Evolutionary conservation across 805 yeast species (phyloP).

Genomic region (Blastobotrys terrestris): DNA sequence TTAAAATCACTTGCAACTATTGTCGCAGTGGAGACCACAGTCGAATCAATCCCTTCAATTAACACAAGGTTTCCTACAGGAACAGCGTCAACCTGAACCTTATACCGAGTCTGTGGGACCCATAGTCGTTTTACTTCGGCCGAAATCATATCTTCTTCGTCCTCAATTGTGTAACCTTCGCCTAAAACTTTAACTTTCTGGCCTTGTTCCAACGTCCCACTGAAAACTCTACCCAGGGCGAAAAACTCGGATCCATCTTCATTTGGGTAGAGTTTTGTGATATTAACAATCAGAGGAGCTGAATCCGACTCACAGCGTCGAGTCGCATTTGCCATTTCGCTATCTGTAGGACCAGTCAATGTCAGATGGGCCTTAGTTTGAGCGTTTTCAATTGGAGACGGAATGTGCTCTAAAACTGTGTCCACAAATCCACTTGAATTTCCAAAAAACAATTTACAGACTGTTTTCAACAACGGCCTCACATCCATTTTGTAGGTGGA

Average conservation of each 20-base stretch:
- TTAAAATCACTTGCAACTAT: constrained; percentile 33
- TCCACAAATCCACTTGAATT: constrained; percentile 49
- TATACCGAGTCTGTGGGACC: constrained; percentile 68
- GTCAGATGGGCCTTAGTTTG: constrained; percentile 21
- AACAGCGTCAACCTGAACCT: constrained; percentile 46
- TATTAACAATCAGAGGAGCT: constrained; percentile 46
- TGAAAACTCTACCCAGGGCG: constrained; percentile 55
- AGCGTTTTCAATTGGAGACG: constrained; percentile 37
- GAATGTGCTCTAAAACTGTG: constrained; percentile 32
- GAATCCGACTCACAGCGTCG: constrained; percentile 30
- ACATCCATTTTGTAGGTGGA: constrained; percentile 43
- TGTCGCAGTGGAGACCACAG: constrained; percentile 56
- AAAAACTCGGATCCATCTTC: constrained; percentile 47
- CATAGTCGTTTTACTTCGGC: constrained; percentile 31
- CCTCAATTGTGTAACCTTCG: constrained; percentile 40
- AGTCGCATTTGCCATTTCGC: constrained; percentile 22
- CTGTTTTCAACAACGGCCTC: constrained; percentile 48
- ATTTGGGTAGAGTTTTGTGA: constrained; percentile 52
- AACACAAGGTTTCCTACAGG: constrained; percentile 65
- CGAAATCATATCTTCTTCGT: constrained; percentile 49
- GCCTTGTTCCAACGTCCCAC: constrained; percentile 52
- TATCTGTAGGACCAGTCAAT: constrained; percentile 30
- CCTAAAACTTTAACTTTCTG: constrained; percentile 50
- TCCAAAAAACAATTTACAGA: constrained; percentile 51
- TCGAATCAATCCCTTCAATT: constrained; percentile 54